These are phyloP conservation scores for Candida arabinofermentans DNA, from an alignment of 805 yeast genomes.

Conservation along the genomic window DNA sequence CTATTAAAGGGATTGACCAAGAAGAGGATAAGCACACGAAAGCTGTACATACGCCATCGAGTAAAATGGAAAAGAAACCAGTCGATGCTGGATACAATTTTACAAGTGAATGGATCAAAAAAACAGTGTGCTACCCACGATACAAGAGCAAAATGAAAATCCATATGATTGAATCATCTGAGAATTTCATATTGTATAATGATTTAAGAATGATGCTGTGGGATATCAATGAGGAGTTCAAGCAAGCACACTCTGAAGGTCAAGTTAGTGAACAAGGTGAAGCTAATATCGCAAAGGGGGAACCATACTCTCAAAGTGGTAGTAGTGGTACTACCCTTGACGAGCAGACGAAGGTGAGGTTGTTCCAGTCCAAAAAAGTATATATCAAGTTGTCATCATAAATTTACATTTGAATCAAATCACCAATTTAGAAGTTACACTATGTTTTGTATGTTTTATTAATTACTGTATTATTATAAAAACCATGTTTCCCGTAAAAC, in stretches of 20 bases:
- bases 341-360: slow-evolving; percentile 24
- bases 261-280: neutral
- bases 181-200: slow-evolving; percentile 25
- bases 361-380: slow-evolving; percentile 17
- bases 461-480: too few species aligned
- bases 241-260: neutral
- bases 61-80: neutral
- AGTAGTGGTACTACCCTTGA: slow-evolving; percentile 21
- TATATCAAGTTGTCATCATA: slow-evolving; percentile 9
- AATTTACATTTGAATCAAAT: neutral
- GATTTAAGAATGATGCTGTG: slow-evolving; percentile 27
- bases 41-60: neutral
- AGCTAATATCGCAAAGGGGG: neutral
- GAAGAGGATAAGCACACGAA: neutral
- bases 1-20: too few species aligned
- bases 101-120: slow-evolving; percentile 35
- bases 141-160: slow-evolving; percentile 43
- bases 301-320: neutral
- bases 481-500: too few species aligned
- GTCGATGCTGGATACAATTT: slow-evolving; percentile 13
- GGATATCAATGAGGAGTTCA: slow-evolving; percentile 26
- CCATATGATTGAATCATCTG: slow-evolving; percentile 23
- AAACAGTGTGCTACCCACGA: slow-evolving; percentile 38
- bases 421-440: too few species aligned
- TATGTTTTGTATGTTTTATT: too few species aligned